A percentile compares a stretch with the other conserved stretches of the same genome.
phyloP scores from a whole-genome alignment of 306 rosid genomes.

The Corylus avellana region DNA sequence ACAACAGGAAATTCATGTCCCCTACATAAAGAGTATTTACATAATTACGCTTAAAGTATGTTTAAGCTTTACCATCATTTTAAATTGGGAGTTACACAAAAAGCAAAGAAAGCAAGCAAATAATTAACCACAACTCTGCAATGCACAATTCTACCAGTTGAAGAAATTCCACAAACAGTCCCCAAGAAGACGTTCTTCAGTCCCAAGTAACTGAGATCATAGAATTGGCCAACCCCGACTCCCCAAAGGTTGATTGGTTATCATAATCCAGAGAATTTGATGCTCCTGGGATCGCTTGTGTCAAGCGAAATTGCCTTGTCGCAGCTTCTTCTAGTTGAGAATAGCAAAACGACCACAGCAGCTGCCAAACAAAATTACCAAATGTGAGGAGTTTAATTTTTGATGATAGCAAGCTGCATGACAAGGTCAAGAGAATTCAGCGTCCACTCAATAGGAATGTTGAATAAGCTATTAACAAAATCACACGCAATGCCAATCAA shows the following conservation, averaged over 20 bases:
- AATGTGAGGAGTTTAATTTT: neutral
- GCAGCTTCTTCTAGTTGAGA: slow-evolving; percentile 64
- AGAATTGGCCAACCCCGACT: slow-evolving; percentile 91
- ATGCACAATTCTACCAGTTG: slow-evolving; percentile 25
- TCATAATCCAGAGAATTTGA: slow-evolving; percentile 63
- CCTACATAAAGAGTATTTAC: neutral
- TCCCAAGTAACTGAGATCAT: slow-evolving; percentile 95
- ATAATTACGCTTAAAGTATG: neutral
- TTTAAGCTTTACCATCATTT: neutral
- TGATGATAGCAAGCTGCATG: neutral
- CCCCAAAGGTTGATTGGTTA: slow-evolving; percentile 57
- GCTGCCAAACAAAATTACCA: slow-evolving; percentile 50
- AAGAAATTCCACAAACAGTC: slow-evolving; percentile 17
- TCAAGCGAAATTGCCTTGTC: slow-evolving; percentile 59
- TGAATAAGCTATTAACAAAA: neutral
- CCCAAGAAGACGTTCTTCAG: slow-evolving; percentile 42
- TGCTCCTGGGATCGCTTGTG: slow-evolving; percentile 92
- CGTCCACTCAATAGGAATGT: neutral
- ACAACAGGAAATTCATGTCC: neutral
- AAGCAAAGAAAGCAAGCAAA: neutral
- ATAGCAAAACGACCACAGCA: slow-evolving; percentile 88
- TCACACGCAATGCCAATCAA: neutral
- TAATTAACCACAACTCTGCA: slow-evolving; percentile 14
- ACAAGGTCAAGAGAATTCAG: neutral
- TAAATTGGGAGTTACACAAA: neutral